phyloP scores from a whole-genome alignment of 148 eudicot genomes.

The Rhododendron mucronatum region DNA sequence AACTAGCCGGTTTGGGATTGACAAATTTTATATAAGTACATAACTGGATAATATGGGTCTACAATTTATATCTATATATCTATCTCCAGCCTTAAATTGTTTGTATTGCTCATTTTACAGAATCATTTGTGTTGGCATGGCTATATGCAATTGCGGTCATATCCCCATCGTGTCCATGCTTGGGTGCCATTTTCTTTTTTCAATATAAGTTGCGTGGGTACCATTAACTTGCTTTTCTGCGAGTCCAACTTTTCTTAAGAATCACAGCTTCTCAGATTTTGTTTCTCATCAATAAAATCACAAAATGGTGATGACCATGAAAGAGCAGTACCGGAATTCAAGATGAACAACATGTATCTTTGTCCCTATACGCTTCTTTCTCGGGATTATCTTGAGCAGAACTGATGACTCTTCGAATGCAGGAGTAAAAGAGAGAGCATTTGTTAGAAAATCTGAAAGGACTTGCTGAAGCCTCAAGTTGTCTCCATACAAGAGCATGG shows the following conservation, averaged over 20 bases:
- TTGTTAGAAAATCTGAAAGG: constrained; percentile 71
- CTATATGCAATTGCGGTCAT: background rate
- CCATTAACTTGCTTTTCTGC: background rate
- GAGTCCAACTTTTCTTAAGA: background rate
- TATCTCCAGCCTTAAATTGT: background rate
- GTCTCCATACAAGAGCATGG: constrained; percentile 62
- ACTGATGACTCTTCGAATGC: constrained; percentile 57
- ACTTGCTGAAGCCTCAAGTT: constrained; percentile 85
- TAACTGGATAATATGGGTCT: background rate
- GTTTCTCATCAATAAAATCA: background rate
- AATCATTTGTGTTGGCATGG: background rate
- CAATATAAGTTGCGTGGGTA: background rate
- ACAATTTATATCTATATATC: no score
- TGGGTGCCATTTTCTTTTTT: background rate
- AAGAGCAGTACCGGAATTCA: constrained; percentile 62
- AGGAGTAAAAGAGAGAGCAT: constrained; percentile 61
- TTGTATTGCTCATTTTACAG: background rate
- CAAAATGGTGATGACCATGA: background rate
- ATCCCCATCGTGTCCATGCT: background rate
- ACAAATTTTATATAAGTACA: background rate
- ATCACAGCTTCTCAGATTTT: background rate
- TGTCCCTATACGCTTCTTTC: constrained; percentile 52
- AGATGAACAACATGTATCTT: constrained; percentile 67
- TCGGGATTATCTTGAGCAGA: constrained; percentile 41
- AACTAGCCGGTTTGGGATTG: background rate